Conservation (phyloP, 352 stramenopile genomes). For the Phytophthora cactorum region DNA sequence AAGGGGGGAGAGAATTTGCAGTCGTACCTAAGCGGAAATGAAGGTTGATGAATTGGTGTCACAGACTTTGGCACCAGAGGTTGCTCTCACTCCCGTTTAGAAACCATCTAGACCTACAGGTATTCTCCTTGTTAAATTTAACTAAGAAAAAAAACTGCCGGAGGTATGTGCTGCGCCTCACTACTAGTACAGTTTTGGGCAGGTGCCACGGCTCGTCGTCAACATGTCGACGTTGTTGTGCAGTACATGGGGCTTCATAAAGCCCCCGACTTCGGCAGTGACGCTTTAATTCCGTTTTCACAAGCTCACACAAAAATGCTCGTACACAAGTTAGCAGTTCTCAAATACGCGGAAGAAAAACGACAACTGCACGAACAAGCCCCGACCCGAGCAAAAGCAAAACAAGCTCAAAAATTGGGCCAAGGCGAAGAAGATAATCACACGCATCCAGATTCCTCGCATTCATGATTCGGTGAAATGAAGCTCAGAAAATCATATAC, state of each 20-base stretch:
- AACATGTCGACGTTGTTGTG: conserved; percentile 56
- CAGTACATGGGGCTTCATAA: conserved; percentile 67
- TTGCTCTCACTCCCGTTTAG: too few species aligned
- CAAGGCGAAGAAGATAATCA: conserved; percentile 15
- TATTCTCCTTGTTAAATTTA: too few species aligned
- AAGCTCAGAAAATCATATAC: not conserved
- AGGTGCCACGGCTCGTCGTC: conserved; percentile 36
- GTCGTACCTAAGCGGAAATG: too few species aligned
- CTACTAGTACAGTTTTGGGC: conserved; percentile 42
- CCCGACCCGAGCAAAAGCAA: conserved; percentile 17
- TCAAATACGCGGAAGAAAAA: conserved; percentile 44
- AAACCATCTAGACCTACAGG: too few species aligned
- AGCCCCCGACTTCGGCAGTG: conserved; percentile 39
- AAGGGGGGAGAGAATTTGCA: too few species aligned
- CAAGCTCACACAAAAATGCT: conserved; percentile 17
- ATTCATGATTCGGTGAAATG: not conserved
- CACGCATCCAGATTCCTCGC: not conserved
- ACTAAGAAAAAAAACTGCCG: too few species aligned
- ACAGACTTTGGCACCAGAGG: too few species aligned
- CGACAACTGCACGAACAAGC: conserved; percentile 22
- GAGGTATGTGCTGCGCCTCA: too few species aligned
- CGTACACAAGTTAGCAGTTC: conserved; percentile 30
- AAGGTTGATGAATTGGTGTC: too few species aligned
- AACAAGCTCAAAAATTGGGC: conserved; percentile 6
- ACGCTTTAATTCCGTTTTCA: conserved; percentile 53